Base-by-base conservation (phyloP, 176 grass and related monocot genomes). In the Hsuehochloa calcarea region DNA sequence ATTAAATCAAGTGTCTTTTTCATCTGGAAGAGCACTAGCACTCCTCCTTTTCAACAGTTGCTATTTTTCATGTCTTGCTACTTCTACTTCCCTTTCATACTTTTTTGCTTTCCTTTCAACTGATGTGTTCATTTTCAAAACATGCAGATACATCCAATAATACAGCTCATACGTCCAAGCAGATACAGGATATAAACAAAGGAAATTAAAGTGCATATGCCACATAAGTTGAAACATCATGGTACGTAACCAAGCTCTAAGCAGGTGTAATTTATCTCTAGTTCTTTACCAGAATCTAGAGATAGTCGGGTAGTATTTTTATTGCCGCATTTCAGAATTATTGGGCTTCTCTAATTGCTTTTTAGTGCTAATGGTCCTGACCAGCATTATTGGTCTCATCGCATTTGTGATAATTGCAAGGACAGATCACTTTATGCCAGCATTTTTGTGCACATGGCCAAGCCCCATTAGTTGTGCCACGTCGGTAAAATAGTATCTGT, bases 311-410 rank as follows among this genome's bases (percentile, higher is more conserved):
- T 86, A 74, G 5, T 47, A 61, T 80, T 15, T 84, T 85, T 35
- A 67, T 59, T 46, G 34, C 22, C 20, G 19, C 16, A 29, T 64
- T 77, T 54, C 83, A 64, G 79, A 70, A 85, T 26, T 70, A 27
- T 77, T 81, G 60, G 44, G 20, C 17, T 54, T 82, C 71, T 86
- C 44, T 90, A 86, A 56, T 65, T 89, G 34, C 70, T 43, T 75
- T 82, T 86, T 65, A 70, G 64, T 90, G 78, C 78, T 90, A 82
- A 85, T 85, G 71, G 88, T 82, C 83, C 74, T 79, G 63, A 69
- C 67, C 68, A 75, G 40, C 68, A 80, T 87, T 84, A 84, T 87
- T 87, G 80, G 40, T 74, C 60, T 79, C 84, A 67, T 49, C 50
- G 19, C 54, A 50, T 80, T 83, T 90, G 62, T 61, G 74, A 62